Evolutionary conservation across 305 asterid species (phyloP), one percentile per base, ranked within the genome.

Genomic region (Fraxinus dipetala): DNA sequence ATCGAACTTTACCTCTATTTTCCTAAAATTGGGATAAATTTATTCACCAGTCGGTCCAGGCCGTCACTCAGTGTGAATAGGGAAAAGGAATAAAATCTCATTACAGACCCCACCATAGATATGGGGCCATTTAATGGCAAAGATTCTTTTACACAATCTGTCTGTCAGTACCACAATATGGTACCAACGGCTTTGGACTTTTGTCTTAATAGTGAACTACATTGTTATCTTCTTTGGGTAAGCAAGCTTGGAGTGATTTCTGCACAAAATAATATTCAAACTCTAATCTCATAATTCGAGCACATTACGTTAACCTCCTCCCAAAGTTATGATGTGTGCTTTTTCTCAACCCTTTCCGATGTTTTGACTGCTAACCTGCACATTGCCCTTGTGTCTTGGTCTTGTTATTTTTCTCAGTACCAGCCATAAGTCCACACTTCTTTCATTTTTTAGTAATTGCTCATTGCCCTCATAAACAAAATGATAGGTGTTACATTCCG

Each of bases 261-360:
- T 63, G 72, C 35, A 34, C 31, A 18, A 45, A 75, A 59, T 59
- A 80, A 26, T 35, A 48, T 70, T 32, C 78, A 36, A 54, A 54
- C 20, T 77, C 59, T n/a, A 59, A n/a, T n/a, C 1, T 31, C n/a
- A 48, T 40, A 11, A 80, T 18, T 1, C 5, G 22, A 78, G 28
- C 26, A 22, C 31, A 76, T 69, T 61, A 76, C 31, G 35, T 82
- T 79, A 24, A 14, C 67, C 63, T 2, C 73, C 35, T 43, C 45
- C 63, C 76, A 69, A 78, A 65, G 43, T 72, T 79, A 31, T 79
- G 78, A 76, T 76, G 81, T 22, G 5, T 61, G 72, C 72, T 79
- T 31, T 31, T 16, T 4, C 78, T 36, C 6, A 72, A 24, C 51
- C 77, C 48, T 5, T 32, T n/a, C 77, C 38, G 4, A 34, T 48